Evolutionary conservation across 768 basidiomycete species (phyloP), one percentile per base, ranked within the genome.

Genomic region (Hortiboletus flavorubellus): DNA sequence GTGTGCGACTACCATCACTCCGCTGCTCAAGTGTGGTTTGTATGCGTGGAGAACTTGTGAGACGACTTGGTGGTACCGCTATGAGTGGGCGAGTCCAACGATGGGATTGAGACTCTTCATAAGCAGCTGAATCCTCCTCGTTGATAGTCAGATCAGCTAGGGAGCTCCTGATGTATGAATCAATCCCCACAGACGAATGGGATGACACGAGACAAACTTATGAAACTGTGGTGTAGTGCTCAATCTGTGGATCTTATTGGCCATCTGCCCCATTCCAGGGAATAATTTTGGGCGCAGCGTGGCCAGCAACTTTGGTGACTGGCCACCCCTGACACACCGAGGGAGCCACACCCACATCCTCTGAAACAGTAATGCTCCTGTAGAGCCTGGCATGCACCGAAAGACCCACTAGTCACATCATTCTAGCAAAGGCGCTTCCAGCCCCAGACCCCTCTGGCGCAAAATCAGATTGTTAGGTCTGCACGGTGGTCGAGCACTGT

Each of bases 171-270:
- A 35, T n/a, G 9, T 4, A 46, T 34, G 7, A n/a, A 21, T 65
- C 15, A 62, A 34, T 9, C 12, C 15, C 26, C 16, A 46, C 14
- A 37, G 35, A 39, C 11, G 15, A 46, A 9, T 5, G 2, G 35
- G 49, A 47, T n/a, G 10, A 6, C 0, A 0, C 12, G 16, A 48
- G 29, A 56, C 63, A 21, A 44, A 65, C 65, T 44, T 53, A 26
- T 35, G 51, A 50, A 56, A 47, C 38, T 50, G 52, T 1, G 21
- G 1, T 8, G 29, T 15, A 23, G 33, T 18, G 10, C 46, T 59
- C 23, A 38, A 38, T 21, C 29, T 56, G 23, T 51, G 45, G 12
- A 57, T 23, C 33, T 33, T 50, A n/a, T 48, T 58, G 2, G 14
- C 39, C 10, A 18, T 26, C 12, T 54, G 45, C 10, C 14, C 53